phyloP scores from a whole-genome alignment of 2,329 filamentous ascomycete genomes.

The Aaosphaeria arxii region DNA sequence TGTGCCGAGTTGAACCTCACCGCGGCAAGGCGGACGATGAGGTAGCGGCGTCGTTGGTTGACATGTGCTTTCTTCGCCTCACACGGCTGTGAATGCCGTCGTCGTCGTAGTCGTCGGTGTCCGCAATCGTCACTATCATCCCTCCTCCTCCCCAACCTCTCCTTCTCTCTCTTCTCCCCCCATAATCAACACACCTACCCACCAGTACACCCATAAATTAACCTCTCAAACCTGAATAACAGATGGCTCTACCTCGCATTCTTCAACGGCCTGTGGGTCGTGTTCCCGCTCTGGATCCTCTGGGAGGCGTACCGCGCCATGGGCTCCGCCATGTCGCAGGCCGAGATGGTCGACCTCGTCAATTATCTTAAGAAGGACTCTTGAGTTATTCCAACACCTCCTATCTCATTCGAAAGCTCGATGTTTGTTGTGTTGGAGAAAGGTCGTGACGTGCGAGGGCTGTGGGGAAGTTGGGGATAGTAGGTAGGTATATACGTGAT shows the following conservation, averaged over 20 bases:
- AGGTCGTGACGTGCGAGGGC: no score
- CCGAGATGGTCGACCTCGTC: constrained; percentile 37
- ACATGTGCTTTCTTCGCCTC: no score
- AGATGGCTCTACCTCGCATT: constrained; percentile 62
- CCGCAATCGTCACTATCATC: background rate
- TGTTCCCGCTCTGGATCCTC: constrained; percentile 57
- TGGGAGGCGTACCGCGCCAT: constrained; percentile 50
- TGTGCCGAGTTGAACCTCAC: no score
- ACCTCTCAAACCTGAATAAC: background rate
- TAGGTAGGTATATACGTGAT: no score
- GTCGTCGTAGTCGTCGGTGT: background rate
- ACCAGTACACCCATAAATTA: background rate
- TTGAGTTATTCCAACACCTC: no score
- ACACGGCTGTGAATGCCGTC: background rate
- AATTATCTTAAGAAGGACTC: constrained; percentile 36
- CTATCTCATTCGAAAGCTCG: no score
- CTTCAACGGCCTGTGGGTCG: constrained; percentile 64
- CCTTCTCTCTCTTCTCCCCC: background rate
- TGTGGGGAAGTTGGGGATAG: no score
- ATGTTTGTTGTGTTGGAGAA: no score
- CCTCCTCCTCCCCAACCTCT: background rate
- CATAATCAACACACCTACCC: background rate
- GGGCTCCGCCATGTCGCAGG: constrained; percentile 32
- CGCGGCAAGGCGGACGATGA: no score
- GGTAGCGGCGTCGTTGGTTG: no score